Evolutionary conservation across 805 yeast species (phyloP).

Genomic region (Wickerhamiella bombiphila): DNA sequence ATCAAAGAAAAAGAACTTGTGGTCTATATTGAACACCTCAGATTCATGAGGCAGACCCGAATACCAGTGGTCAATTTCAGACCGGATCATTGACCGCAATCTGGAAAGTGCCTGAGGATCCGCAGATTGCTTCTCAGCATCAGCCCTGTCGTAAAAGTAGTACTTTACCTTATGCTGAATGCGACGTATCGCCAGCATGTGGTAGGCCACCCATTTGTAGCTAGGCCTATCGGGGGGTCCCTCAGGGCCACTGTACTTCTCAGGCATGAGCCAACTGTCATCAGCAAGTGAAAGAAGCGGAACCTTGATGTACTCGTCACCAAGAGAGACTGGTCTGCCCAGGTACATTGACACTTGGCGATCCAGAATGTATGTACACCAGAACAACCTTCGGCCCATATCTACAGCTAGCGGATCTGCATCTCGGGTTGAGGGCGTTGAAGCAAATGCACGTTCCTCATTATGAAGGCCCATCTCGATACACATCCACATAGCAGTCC

Average conservation of each 20-base stretch:
- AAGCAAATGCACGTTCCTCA: conserved; percentile 28
- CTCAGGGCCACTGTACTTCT: conserved; percentile 1
- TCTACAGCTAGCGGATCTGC: conserved; percentile 46
- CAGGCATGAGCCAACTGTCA: conserved; percentile 30
- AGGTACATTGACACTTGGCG: conserved; percentile 74
- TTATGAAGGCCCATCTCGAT: conserved; percentile 77
- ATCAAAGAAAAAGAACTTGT: conserved; percentile 52
- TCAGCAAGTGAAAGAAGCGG: conserved; percentile 62
- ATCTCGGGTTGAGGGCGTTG: background rate
- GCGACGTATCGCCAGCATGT: conserved; percentile 54
- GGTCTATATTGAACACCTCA: conserved; percentile 55
- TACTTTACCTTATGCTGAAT: conserved; percentile 68
- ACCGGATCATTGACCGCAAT: conserved; percentile 35
- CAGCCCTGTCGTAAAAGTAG: conserved; percentile 41
- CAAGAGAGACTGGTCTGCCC: conserved; percentile 79
- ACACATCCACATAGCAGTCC: conserved; percentile 63
- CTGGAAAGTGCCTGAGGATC: conserved; percentile 47
- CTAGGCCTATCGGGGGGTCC: conserved; percentile 29
- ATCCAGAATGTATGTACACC: conserved; percentile 83
- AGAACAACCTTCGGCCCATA: conserved; percentile 59
- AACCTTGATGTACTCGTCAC: conserved; percentile 62
- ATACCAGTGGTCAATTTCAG: conserved; percentile 50
- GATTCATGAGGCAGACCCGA: conserved; percentile 39
- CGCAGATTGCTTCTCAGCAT: conserved; percentile 31
- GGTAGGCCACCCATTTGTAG: conserved; percentile 51